Percentiles rank a stretch among this genome's conserved stretches.
Conservation (phyloP, 2,329 filamentous ascomycete species). For the Fusarium penzigii region DNA sequence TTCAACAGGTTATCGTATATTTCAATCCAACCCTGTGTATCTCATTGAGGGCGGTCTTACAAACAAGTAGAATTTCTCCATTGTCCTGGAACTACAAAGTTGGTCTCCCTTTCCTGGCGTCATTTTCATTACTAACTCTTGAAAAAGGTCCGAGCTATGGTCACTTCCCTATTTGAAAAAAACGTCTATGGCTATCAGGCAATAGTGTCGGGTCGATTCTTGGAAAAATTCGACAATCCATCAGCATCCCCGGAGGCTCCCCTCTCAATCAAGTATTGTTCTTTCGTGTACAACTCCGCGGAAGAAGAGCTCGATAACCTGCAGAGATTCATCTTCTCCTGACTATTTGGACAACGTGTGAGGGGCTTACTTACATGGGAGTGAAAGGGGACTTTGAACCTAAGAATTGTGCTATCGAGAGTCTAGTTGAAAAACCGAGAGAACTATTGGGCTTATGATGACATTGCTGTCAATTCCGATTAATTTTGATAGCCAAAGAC, state of each 20-base stretch:
- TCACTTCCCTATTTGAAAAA: background rate
- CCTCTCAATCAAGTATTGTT: background rate
- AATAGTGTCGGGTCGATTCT: background rate
- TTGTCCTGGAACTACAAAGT: background rate
- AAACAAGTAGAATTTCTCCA: no score
- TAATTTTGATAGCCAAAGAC: background rate
- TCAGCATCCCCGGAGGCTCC: background rate
- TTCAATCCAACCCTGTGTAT: no score
- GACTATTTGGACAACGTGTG: no score
- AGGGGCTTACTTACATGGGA: no score
- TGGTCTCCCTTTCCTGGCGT: background rate
- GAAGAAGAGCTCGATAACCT: background rate
- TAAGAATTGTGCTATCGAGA: no score
- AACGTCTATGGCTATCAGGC: background rate
- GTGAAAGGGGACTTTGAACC: no score
- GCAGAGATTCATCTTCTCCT: background rate
- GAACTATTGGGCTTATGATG: no score
- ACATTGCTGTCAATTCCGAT: no score
- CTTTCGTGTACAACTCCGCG: background rate
- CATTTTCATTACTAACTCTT: background rate
- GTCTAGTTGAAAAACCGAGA: no score
- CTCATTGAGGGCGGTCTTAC: no score
- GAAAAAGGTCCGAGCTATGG: constrained; percentile 1
- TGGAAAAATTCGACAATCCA: constrained; percentile 1
- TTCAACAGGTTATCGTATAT: no score